These are phyloP conservation scores for Penicillium sp. DNA, from an alignment of 2,329 filamentous ascomycete species.

Conservation along the genomic window DNA sequence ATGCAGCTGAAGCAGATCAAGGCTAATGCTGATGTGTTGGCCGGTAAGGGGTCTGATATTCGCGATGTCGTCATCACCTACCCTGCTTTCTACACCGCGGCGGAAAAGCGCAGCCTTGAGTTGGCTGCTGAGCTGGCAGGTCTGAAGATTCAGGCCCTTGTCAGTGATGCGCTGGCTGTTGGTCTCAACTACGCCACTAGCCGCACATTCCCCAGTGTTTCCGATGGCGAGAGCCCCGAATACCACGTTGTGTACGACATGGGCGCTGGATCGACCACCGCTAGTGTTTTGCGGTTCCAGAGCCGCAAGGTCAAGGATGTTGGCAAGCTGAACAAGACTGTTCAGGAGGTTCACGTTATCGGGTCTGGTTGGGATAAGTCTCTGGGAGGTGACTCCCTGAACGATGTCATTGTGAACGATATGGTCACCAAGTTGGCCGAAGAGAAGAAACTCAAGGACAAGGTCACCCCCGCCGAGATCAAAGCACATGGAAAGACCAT, in stretches of 20 bases:
- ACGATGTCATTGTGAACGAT: constrained; percentile 83
- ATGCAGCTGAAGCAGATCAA: constrained; percentile 95
- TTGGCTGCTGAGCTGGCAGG: constrained; percentile 85
- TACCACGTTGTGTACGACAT: constrained; percentile 95
- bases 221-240: constrained; percentile 82
- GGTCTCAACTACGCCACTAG: constrained; percentile 93
- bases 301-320: constrained; percentile 86
- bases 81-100: constrained; percentile 83
- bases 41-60: constrained; percentile 72
- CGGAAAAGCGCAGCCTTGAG: constrained; percentile 85
- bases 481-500: constrained; percentile 78
- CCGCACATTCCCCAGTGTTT: constrained; percentile 82
- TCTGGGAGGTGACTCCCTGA: constrained; percentile 86
- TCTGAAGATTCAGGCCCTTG: constrained; percentile 77
- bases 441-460: constrained; percentile 57
- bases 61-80: constrained; percentile 86
- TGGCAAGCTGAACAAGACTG: constrained; percentile 91
- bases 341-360: constrained; percentile 90
- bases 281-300: constrained; percentile 87
- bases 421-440: constrained; percentile 80
- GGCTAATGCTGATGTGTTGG: constrained; percentile 81
- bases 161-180: constrained; percentile 89
- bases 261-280: constrained; percentile 92
- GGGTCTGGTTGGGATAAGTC: constrained; percentile 86
- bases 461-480: constrained; percentile 47